Evolutionary conservation across 345 rosid species (phyloP), one percentile per base, ranked within the genome.

Genomic region (Cardamine resedifolia): DNA sequence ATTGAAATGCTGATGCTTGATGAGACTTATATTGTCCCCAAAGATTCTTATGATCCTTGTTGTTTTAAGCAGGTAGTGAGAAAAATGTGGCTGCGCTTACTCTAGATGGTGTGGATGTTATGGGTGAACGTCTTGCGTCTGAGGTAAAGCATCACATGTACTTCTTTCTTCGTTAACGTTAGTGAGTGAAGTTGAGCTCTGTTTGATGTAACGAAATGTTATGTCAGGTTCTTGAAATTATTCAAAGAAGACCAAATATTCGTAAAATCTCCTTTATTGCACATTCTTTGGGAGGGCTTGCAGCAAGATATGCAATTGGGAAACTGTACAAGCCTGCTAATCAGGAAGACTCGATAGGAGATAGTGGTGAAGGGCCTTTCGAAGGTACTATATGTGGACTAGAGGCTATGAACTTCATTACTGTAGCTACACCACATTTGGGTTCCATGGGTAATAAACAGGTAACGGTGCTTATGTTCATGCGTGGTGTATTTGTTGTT

Each of bases 401-500:
- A 82, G 96, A 87, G 84, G 85, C 98, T 63, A 39, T 90, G 76
- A 92, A 96, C 76, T 96, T 96, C 77, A 80, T 95, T 71, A 86
- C 96, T 48, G 97, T 88, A 66, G 99, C 97, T 62, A 85, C 99
- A 6, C 99, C 98, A 45, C 99, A 96, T 83, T 96, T 92, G 78
- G 99, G 98, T 62, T 96, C 98, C 3, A 87, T 92, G 86, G 97
- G 98, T 41, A 90, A 96, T 72, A 92, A 80, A 70, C 97, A 96
- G 97, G 99, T 96, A 78, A 50, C 28, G 39, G 0, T 68, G 9
- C 4, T 33, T 58, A 0, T 49, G 3, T 20, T 2, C 44, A 7
- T 30, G 19, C 26, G 0, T 27, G 16, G 16, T 26, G 5, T 38
- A 10, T 47, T 70, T 70, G 0, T 34, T 38, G 1, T 34, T 38